phyloP scores from a whole-genome alignment of 257 asterid species.

The Fraxinus cuspidata region DNA sequence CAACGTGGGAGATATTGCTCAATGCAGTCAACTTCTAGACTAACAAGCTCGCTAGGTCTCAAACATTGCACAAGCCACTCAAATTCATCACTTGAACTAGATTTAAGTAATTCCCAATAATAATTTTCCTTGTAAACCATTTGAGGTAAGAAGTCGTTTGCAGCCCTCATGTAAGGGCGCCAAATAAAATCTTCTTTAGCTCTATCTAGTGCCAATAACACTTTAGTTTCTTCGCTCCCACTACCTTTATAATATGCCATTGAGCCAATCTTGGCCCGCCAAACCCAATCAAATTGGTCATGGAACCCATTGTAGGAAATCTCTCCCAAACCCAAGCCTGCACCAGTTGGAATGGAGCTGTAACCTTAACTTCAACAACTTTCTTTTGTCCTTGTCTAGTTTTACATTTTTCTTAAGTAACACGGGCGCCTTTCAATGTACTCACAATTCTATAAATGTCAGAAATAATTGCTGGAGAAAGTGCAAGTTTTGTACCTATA shows the following conservation, averaged over 20 bases:
- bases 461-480: conserved; percentile 39
- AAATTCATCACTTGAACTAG: no score
- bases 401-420: background rate
- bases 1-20: conserved; percentile 51
- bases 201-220: conserved; percentile 5
- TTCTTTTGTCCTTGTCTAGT: no score
- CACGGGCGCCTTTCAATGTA: background rate
- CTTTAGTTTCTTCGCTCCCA: background rate
- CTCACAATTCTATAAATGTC: conserved; percentile 1
- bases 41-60: conserved; percentile 36
- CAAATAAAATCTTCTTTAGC: conserved; percentile 21
- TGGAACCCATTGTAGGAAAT: no score
- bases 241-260: conserved; percentile 30
- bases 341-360: conserved; percentile 3
- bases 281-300: background rate
- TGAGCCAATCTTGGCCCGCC: conserved; percentile 35
- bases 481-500: conserved; percentile 28
- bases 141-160: no score
- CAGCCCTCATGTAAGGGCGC: conserved; percentile 33
- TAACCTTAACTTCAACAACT: no score
- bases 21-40: conserved; percentile 34
- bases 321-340: conserved; percentile 43
- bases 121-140: no score
- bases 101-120: no score
- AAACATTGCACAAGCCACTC: conserved; percentile 25